Evolutionary conservation across 202 grass and related monocot species (phyloP).

Genomic region (Setaria viridis): DNA sequence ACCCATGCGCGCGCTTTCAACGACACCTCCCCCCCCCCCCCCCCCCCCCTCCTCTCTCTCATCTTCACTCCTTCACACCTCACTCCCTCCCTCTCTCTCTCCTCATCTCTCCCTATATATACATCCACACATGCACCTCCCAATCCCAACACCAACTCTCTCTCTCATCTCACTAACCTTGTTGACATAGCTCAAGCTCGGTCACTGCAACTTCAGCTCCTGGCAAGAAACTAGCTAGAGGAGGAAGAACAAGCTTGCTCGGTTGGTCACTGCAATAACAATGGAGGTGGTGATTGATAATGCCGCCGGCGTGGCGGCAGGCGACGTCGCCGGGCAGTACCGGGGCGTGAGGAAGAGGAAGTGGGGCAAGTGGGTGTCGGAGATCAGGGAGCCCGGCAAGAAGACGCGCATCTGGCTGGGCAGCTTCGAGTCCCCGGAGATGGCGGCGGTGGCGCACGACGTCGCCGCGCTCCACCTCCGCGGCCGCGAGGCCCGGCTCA

Average conservation of each 20-base stretch:
- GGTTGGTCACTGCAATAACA: background rate
- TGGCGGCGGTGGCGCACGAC: conserved; percentile 93
- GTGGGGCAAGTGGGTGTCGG: conserved; percentile 96
- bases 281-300: conserved; percentile 42
- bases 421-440: conserved; percentile 95
- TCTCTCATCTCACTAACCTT: background rate
- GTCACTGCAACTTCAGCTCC: background rate
- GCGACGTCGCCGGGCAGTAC: conserved; percentile 50
- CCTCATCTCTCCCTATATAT: conserved; percentile 1
- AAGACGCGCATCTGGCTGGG: conserved; percentile 98
- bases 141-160: conserved; percentile 38
- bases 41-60: too few species aligned
- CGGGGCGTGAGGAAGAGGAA: conserved; percentile 93
- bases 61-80: conserved; percentile 4
- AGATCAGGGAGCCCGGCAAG: conserved; percentile 97
- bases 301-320: background rate
- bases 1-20: conserved; percentile 44
- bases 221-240: background rate
- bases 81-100: background rate
- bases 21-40: background rate
- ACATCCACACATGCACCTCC: conserved; percentile 4
- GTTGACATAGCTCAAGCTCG: background rate
- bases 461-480: conserved; percentile 77
- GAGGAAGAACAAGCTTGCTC: background rate
- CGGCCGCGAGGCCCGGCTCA: conserved; percentile 70